Evolutionary conservation across 192 early-diverging fungal genomes (phyloP).

Genomic region (Coemansia pectinata): DNA sequence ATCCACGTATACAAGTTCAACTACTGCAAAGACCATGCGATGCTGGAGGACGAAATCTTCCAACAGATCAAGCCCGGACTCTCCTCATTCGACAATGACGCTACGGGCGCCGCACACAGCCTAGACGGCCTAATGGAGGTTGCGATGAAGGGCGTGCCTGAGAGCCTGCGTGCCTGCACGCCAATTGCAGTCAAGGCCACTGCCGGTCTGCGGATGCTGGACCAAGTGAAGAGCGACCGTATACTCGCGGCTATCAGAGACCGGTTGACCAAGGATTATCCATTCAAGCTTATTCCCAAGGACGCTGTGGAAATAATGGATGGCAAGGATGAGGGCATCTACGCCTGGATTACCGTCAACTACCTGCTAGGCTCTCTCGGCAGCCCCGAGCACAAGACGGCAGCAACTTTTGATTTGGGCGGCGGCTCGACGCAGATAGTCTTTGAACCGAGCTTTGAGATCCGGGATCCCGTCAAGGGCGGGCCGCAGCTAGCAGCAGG

Average conservation of each 20-base stretch:
- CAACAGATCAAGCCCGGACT: constrained; percentile 83
- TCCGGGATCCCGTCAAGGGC: constrained; percentile 21
- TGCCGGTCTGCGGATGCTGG: constrained; percentile 85
- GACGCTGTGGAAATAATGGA: constrained; percentile 90
- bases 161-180: constrained; percentile 71
- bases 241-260: constrained; percentile 75
- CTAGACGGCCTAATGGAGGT: constrained; percentile 76
- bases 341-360: constrained; percentile 98
- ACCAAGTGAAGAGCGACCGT: constrained; percentile 63
- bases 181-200: constrained; percentile 96
- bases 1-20: constrained; percentile 98
- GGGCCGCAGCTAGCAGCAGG: constrained; percentile 57
- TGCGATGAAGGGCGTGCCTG: constrained; percentile 75
- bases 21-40: constrained; percentile 80
- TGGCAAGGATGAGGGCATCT: constrained; percentile 97
- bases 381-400: constrained; percentile 61
- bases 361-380: constrained; percentile 77
- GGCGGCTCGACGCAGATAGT: constrained; percentile 98
- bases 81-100: constrained; percentile 68
- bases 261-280: constrained; percentile 71
- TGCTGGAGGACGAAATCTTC: constrained; percentile 91
- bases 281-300: constrained; percentile 73
- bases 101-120: constrained; percentile 75
- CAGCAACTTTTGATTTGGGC: constrained; percentile 93
- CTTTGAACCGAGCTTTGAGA: constrained; percentile 78